Evolutionary conservation across 257 asterid genomes (phyloP).

Genomic region (Ajuga chamaepitys): DNA sequence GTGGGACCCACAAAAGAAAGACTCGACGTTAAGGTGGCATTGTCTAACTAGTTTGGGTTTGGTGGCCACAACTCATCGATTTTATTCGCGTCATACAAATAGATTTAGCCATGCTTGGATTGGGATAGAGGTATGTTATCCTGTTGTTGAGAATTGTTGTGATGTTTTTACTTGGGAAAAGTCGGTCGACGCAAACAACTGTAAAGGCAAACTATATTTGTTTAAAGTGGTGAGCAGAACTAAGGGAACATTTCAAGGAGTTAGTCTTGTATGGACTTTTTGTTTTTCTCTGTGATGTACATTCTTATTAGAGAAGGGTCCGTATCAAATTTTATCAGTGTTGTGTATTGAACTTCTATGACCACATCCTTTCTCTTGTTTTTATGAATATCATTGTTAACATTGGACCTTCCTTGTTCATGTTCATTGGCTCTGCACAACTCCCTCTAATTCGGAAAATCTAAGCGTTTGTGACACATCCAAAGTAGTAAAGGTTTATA

Average conservation of each 20-base stretch:
- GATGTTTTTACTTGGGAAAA: not conserved
- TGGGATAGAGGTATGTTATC: slow-evolving; percentile 4
- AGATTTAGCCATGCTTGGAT: slow-evolving; percentile 18
- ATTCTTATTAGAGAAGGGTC: not conserved
- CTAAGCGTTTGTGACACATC: slow-evolving; percentile 89
- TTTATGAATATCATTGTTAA: not conserved
- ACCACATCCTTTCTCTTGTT: too few species aligned
- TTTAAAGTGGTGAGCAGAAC: slow-evolving; percentile 1
- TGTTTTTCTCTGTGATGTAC: not conserved
- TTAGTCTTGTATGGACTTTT: not conserved
- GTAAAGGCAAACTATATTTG: not conserved
- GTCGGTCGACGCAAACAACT: not conserved
- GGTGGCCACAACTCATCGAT: slow-evolving; percentile 83
- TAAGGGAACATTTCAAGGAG: not conserved
- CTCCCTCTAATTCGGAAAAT: slow-evolving; percentile 77
- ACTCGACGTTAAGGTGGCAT: slow-evolving; percentile 60
- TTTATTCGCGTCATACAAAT: slow-evolving; percentile 60
- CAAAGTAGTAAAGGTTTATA: slow-evolving; percentile 71
- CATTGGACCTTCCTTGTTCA: slow-evolving; percentile 20
- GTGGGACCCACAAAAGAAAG: slow-evolving; percentile 64
- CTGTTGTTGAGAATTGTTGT: not conserved
- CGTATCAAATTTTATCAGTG: too few species aligned
- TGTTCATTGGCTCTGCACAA: slow-evolving; percentile 93
- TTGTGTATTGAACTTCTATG: too few species aligned
- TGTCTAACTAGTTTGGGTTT: slow-evolving; percentile 79